Evolutionary conservation across 2,329 filamentous ascomycete species (phyloP).

Genomic region (Exophiala aquamarina): DNA sequence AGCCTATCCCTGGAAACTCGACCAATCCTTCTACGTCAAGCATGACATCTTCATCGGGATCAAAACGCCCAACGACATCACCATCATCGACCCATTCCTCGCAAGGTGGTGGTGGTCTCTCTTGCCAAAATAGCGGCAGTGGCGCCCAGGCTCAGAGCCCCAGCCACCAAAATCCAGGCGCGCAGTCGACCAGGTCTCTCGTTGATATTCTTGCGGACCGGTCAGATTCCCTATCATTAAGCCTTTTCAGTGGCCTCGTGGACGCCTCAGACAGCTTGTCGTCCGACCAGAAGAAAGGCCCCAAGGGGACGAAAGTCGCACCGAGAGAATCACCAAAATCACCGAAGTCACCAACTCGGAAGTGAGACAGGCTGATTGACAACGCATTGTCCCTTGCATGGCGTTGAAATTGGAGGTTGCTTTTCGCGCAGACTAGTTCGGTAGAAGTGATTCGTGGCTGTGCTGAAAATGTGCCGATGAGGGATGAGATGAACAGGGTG

Average conservation of each 20-base stretch:
- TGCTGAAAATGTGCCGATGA: too few relatives aligned
- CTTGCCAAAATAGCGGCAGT: not conserved
- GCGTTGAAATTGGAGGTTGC: too few relatives aligned
- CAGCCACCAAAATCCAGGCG: not conserved
- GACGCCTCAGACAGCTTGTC: constrained; percentile 14
- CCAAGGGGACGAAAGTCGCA: constrained; percentile 13
- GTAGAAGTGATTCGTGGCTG: too few relatives aligned
- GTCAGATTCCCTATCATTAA: constrained; percentile 6
- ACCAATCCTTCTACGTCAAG: too few relatives aligned
- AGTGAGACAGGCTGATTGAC: not conserved
- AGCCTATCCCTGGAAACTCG: too few relatives aligned
- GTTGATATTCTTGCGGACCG: constrained; percentile 6
- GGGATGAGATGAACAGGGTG: too few relatives aligned
- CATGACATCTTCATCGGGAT: too few relatives aligned
- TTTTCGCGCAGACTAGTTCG: too few relatives aligned
- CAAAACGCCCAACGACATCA: not conserved
- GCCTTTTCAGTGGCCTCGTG: constrained; percentile 16
- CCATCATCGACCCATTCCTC: not conserved
- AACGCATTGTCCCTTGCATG: not conserved
- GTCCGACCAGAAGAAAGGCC: constrained; percentile 5
- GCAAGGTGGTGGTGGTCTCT: not conserved
- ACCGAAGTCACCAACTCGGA: too few relatives aligned
- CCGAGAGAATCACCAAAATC: constrained; percentile 3
- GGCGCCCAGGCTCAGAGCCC: not conserved
- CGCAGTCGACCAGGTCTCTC: constrained; percentile 8